A percentile compares a stretch with the other conserved stretches of the same genome.
These are phyloP conservation scores for Oryza glaberrima DNA, from an alignment of 176 grass and related monocot genomes.

Conservation along the genomic window DNA sequence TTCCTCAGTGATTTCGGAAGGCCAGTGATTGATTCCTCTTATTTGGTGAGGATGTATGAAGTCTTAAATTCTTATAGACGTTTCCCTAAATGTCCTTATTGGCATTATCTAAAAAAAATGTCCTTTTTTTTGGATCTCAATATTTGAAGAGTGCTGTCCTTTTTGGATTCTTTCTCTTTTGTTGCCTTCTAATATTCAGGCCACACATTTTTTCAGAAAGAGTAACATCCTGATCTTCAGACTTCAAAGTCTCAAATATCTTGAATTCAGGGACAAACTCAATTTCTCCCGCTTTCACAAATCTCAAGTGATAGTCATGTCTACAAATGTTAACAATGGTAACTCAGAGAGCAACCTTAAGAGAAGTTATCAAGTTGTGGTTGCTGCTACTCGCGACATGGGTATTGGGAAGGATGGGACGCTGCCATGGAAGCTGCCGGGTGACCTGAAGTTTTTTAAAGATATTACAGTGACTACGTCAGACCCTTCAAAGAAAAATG, in stretches of 20 bases:
- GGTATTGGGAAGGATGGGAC: slow-evolving; percentile 77
- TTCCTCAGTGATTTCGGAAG: background rate
- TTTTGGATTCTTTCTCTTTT: background rate
- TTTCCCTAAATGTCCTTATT: background rate
- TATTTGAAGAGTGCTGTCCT: background rate
- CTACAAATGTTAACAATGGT: slow-evolving; percentile 34
- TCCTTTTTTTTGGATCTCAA: background rate
- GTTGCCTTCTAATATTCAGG: slow-evolving; percentile 36
- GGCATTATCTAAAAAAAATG: no score
- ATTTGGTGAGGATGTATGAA: background rate
- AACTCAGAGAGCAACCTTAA: slow-evolving; percentile 34
- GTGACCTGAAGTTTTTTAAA: slow-evolving; percentile 80
- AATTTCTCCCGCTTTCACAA: slow-evolving; percentile 2
- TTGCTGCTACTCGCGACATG: slow-evolving; percentile 73
- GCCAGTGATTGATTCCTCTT: background rate
- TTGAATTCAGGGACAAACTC: background rate
- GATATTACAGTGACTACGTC: slow-evolving; percentile 62
- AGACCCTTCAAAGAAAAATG: slow-evolving; percentile 82
- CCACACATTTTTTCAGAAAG: slow-evolving; percentile 16
- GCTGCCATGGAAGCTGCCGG: slow-evolving; percentile 76
- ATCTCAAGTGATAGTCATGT: slow-evolving; percentile 23
- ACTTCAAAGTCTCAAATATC: background rate
- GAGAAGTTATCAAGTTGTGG: slow-evolving; percentile 71
- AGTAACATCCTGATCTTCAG: background rate
- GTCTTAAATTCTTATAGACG: background rate